Evolutionary conservation across 1,284 basidiomycete genomes (phyloP).

Genomic region (Cryptococcus floricola): DNA sequence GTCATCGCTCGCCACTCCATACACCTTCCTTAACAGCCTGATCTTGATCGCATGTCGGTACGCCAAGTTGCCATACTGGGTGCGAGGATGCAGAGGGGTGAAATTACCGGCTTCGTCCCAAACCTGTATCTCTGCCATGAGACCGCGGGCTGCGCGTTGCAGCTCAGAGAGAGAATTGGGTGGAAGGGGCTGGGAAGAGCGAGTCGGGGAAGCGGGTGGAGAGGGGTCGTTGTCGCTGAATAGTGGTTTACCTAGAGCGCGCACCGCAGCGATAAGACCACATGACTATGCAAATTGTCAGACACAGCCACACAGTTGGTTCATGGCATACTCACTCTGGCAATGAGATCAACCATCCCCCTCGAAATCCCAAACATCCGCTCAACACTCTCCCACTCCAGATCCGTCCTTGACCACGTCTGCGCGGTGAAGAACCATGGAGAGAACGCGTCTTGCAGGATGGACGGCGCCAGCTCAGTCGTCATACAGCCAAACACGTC

Average conservation of each 20-base stretch:
- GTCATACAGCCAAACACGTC: constrained; percentile 48
- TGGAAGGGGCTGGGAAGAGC: background rate
- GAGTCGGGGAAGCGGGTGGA: background rate
- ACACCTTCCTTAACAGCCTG: constrained; percentile 37
- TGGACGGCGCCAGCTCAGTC: constrained; percentile 38
- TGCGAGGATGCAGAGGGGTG: constrained; percentile 37
- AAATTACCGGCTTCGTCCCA: constrained; percentile 44
- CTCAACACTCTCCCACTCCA: constrained; percentile 45
- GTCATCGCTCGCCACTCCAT: constrained; percentile 32
- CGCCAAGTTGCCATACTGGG: constrained; percentile 42
- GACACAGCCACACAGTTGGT: background rate
- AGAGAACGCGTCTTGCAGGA: constrained; percentile 40
- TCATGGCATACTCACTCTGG: constrained; percentile 26
- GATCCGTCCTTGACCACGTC: constrained; percentile 30
- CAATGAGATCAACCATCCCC: constrained; percentile 43
- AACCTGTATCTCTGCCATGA: constrained; percentile 37
- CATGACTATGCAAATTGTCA: constrained; percentile 19
- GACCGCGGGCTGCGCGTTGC: constrained; percentile 24
- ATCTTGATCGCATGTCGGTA: constrained; percentile 43
- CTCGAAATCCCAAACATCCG: constrained; percentile 45
- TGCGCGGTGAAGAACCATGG: constrained; percentile 47
- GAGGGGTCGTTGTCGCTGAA: background rate
- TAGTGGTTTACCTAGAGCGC: constrained; percentile 14
- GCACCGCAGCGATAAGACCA: constrained; percentile 27
- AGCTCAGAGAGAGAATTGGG: constrained; percentile 3